phyloP scores from a whole-genome alignment of 192 early-diverging fungal species.

The Phlyctochytrium arcticum region DNA sequence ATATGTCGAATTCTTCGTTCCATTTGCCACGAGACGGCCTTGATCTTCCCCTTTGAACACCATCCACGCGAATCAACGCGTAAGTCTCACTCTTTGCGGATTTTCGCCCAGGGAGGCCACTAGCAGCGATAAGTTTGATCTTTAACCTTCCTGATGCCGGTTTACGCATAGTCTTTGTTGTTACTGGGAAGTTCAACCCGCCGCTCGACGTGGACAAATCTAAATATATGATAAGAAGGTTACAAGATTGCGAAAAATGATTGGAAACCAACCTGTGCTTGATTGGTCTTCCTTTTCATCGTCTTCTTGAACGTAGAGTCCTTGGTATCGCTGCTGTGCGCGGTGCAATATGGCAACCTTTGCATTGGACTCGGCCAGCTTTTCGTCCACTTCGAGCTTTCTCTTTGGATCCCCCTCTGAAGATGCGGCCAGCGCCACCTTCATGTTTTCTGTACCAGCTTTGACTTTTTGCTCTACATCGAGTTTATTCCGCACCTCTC shows the following conservation, averaged over 20 bases:
- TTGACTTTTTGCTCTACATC: slow-evolving; percentile 93
- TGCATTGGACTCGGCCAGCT: slow-evolving; percentile 40
- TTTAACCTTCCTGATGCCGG: slow-evolving; percentile 40
- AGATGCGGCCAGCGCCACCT: slow-evolving; percentile 20
- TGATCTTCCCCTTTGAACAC: slow-evolving; percentile 70
- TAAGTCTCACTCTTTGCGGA: slow-evolving; percentile 61
- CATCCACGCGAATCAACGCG: slow-evolving; percentile 81
- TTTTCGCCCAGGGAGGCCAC: slow-evolving; percentile 45
- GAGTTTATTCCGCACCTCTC: slow-evolving; percentile 84
- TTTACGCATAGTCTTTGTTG: slow-evolving; percentile 9
- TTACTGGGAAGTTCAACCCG: slow-evolving; percentile 45
- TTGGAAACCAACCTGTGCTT: too few species aligned
- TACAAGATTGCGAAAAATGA: too few species aligned
- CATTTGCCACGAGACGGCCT: slow-evolving; percentile 62
- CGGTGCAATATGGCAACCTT: slow-evolving; percentile 42
- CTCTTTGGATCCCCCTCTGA: slow-evolving; percentile 34
- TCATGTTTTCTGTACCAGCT: slow-evolving; percentile 73
- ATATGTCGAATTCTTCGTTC: slow-evolving; percentile 82
- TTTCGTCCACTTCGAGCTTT: slow-evolving; percentile 35
- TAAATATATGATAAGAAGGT: too few species aligned
- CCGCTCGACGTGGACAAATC: neutral
- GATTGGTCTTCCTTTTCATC: slow-evolving; percentile 28
- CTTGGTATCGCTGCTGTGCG: slow-evolving; percentile 76
- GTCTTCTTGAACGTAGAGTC: slow-evolving; percentile 73
- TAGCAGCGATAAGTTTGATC: slow-evolving; percentile 30